Conservation (phyloP, 768 basidiomycete genomes). For the Xerocomus potaroensis region DNA sequence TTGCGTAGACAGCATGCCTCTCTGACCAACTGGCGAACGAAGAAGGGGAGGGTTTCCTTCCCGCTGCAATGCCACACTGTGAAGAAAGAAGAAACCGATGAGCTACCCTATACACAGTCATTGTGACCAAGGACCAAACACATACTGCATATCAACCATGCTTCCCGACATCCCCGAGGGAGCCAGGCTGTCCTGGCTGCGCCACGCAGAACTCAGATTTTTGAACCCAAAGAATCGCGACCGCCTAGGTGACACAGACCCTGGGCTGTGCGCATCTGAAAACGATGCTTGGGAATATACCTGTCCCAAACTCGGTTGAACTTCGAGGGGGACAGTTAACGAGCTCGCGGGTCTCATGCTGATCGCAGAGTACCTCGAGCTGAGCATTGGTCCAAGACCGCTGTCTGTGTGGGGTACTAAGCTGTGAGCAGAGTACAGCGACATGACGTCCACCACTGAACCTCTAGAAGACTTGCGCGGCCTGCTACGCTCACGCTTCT, state of each 20-base stretch:
- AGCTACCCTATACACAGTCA: neutral
- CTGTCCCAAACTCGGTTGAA: conserved; percentile 54
- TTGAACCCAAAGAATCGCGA: conserved; percentile 76
- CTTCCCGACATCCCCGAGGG: conserved; percentile 81
- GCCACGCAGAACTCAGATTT: conserved; percentile 67
- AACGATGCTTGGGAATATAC: conserved; percentile 77
- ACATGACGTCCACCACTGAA: conserved; percentile 67
- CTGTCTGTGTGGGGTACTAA: conserved; percentile 52
- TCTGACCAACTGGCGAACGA: conserved; percentile 33
- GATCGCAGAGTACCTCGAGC: conserved; percentile 56
- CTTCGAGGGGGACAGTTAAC: conserved; percentile 54
- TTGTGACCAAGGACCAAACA: conserved; percentile 17
- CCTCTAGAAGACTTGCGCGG: conserved; percentile 72
- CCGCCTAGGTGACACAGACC: conserved; percentile 62
- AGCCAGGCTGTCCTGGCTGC: conserved; percentile 78
- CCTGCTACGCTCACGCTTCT: conserved; percentile 49
- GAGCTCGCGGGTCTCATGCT: conserved; percentile 60
- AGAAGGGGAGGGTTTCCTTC: conserved; percentile 41
- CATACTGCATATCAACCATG: conserved; percentile 92
- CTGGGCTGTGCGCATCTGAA: conserved; percentile 73
- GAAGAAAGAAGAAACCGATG: conserved; percentile 5
- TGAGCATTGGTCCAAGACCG: conserved; percentile 50
- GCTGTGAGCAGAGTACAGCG: conserved; percentile 66
- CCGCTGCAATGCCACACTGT: conserved; percentile 73
- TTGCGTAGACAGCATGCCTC: conserved; percentile 30